phyloP scores from a whole-genome alignment of 164 flowering plant genomes.

The Kalanchoe fedtschenkoi region DNA sequence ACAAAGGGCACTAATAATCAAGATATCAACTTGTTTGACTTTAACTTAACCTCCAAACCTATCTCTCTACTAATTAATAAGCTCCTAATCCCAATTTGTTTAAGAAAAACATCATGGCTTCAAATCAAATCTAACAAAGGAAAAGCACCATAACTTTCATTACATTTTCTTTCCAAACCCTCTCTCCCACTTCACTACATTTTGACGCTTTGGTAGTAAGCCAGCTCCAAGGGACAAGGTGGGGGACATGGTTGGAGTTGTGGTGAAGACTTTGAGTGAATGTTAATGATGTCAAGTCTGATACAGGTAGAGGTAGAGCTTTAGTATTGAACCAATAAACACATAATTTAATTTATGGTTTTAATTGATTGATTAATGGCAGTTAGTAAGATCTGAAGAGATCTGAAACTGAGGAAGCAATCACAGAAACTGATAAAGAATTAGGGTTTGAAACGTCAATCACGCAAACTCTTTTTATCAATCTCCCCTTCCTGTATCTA shows the following conservation, averaged over 20 bases:
- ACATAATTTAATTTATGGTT: too few species aligned
- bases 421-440: neutral
- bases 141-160: constrained; percentile 2
- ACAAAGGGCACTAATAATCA: neutral
- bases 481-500: neutral
- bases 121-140: neutral
- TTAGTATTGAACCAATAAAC: neutral
- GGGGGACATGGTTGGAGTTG: constrained; percentile 6
- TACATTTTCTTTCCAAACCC: constrained; percentile 1
- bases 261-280: constrained; percentile 2
- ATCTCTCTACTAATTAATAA: neutral
- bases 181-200: too few species aligned
- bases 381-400: constrained; percentile 5
- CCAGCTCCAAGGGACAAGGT: constrained; percentile 4
- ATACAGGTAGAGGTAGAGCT: neutral
- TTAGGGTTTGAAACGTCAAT: constrained; percentile 3
- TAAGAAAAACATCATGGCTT: neutral
- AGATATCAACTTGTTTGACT: neutral
- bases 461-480: neutral
- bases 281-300: constrained; percentile 2
- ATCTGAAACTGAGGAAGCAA: constrained; percentile 2
- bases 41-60: neutral
- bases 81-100: neutral
- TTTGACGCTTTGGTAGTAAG: too few species aligned
- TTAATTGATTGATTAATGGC: neutral